Conservation (phyloP, 495 filamentous ascomycete species). For the Neurospora africana region DNA sequence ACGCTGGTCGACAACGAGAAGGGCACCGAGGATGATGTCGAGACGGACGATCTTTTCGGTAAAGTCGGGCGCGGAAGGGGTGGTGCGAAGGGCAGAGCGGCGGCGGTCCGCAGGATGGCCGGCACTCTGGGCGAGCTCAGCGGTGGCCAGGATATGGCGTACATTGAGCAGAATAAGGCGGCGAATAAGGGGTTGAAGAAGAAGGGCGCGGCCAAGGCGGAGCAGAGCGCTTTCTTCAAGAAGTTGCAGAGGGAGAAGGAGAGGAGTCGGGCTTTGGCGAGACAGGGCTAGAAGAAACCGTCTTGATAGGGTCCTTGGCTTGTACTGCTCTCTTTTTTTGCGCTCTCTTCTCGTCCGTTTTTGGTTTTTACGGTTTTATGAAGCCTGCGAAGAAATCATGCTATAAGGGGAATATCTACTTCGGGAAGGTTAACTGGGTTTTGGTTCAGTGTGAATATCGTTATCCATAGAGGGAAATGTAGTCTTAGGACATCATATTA, state of each 20-base stretch:
- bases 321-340: neutral
- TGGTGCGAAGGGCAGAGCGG: conserved; percentile 25
- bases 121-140: conserved; percentile 75
- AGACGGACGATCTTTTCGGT: conserved; percentile 76
- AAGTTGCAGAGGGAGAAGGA: conserved; percentile 68
- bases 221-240: conserved; percentile 54
- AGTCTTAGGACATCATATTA: neutral
- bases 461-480: neutral
- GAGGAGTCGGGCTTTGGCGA: conserved; percentile 2
- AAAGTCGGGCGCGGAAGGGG: conserved; percentile 28
- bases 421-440: neutral
- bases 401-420: neutral
- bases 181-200: conserved; percentile 60
- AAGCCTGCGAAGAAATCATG: neutral
- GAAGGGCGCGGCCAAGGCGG: conserved; percentile 48
- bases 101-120: conserved; percentile 58
- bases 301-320: neutral
- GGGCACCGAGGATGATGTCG: conserved; percentile 63
- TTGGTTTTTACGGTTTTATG: neutral
- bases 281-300: neutral
- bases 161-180: conserved; percentile 80
- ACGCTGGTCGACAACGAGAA: conserved; percentile 88
- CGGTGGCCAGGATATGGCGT: conserved; percentile 93
- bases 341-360: neutral
- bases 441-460: neutral